Evolutionary conservation across 2,329 filamentous ascomycete genomes (phyloP), one percentile per base, ranked within the genome.

Genomic region (Colletotrichum chlorophyti): DNA sequence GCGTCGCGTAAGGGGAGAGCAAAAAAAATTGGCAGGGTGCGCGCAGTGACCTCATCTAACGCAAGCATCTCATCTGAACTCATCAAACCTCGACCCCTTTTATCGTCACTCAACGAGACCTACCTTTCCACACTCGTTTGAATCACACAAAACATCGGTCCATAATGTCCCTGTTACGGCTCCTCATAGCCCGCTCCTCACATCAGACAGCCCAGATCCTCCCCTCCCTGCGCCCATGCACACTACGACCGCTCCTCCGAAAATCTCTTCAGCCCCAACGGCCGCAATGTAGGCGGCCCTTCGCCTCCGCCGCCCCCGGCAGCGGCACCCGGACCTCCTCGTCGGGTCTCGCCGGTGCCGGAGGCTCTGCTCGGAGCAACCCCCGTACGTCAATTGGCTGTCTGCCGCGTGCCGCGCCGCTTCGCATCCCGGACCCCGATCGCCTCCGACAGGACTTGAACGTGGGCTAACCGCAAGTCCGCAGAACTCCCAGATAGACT

Each of bases 401-500:
- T n/a, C n/a, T n/a, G n/a, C n/a, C n/a, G n/a, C n/a, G n/a, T n/a
- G n/a, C n/a, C n/a, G n/a, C n/a, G n/a, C n/a, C n/a, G n/a, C n/a
- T n/a, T n/a, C n/a, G n/a, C n/a, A n/a, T n/a, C n/a, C n/a, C n/a
- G n/a, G n/a, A n/a, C n/a, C n/a, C n/a, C n/a, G n/a, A n/a, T n/a
- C 38, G 15, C 41, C 21, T 24, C 11, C 10, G 6, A 17, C 34
- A n/a, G 11, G 17, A n/a, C n/a, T n/a, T n/a, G n/a, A n/a, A n/a
- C n/a, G n/a, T n/a, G 27, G 8, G 47, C 53, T 53, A n/a, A 60
- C 24, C 15, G 5, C 19, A 3, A n/a, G 10, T 3, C 12, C 17
- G 19, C 27, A 84, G 81, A 73, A 29, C 82, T 82, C 58, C 84
- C 86, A 0, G 80, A 85, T 62, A 77, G 76, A 12, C 69, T 93